Evolutionary conservation across 768 basidiomycete species (phyloP).

Genomic region (Rhodotorula toruloides): DNA sequence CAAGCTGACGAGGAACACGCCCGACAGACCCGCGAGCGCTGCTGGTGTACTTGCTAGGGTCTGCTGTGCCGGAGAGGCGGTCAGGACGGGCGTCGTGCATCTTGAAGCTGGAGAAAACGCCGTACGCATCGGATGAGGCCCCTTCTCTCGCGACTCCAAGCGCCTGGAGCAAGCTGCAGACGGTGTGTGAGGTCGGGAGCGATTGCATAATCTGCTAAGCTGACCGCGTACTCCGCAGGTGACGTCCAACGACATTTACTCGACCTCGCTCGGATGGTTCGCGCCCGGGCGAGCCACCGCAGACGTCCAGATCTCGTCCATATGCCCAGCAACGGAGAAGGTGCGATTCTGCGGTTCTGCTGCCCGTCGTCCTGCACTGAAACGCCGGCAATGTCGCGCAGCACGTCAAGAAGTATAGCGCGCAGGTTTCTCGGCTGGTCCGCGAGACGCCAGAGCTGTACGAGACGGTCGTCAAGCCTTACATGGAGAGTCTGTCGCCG

Average conservation of each 20-base stretch:
- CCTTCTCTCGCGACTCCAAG: constrained; percentile 47
- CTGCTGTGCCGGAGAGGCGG: constrained; percentile 47
- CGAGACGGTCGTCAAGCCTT: constrained; percentile 64
- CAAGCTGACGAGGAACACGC: constrained; percentile 50
- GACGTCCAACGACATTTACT: constrained; percentile 37
- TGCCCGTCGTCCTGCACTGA: not conserved
- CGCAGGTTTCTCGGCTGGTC: constrained; percentile 66
- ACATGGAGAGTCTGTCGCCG: constrained; percentile 67
- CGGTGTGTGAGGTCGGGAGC: constrained; percentile 49
- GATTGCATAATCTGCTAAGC: constrained; percentile 59
- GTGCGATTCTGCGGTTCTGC: constrained; percentile 4
- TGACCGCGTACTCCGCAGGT: not conserved
- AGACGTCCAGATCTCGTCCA: constrained; percentile 76
- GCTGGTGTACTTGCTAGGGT: constrained; percentile 64
- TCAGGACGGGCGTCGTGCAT: constrained; percentile 55
- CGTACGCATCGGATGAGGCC: constrained; percentile 52
- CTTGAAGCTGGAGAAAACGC: constrained; percentile 70
- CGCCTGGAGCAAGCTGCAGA: constrained; percentile 46
- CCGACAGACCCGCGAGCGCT: constrained; percentile 58
- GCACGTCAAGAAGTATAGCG: constrained; percentile 77
- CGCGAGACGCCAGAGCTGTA: constrained; percentile 79
- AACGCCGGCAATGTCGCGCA: constrained; percentile 46
- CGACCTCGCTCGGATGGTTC: constrained; percentile 53
- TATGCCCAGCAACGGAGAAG: constrained; percentile 76
- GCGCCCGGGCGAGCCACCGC: constrained; percentile 65